Conservation (phyloP, 148 eudicot species). For the Rhododendron simsii region DNA sequence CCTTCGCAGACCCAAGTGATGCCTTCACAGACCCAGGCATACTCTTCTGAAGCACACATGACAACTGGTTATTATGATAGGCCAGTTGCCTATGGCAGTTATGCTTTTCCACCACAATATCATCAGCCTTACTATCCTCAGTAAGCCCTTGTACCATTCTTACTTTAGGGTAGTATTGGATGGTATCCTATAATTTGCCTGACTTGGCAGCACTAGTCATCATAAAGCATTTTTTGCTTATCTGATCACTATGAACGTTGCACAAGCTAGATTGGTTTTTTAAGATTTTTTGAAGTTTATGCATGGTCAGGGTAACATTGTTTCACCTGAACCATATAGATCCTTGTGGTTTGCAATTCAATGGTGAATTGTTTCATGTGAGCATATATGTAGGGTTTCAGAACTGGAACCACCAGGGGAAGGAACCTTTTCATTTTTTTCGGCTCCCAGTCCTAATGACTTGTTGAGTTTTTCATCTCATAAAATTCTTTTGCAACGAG, state of each 20-base stretch:
- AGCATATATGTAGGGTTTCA: neutral
- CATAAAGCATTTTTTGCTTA: neutral
- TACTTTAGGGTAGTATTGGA: neutral
- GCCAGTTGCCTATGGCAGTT: conserved; percentile 24
- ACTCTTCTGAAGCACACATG: conserved; percentile 14
- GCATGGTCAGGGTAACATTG: neutral
- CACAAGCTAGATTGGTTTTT: neutral
- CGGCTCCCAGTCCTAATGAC: neutral
- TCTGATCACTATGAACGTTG: neutral
- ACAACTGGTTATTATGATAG: conserved; percentile 23
- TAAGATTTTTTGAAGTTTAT: neutral
- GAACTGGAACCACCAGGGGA: conserved; percentile 2
- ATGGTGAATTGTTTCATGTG: conserved; percentile 4
- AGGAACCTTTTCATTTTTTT: neutral
- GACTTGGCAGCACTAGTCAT: neutral
- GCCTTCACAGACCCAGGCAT: conserved; percentile 10
- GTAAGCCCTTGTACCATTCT: conserved; percentile 10
- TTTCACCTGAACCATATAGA: neutral
- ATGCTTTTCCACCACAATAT: conserved; percentile 26
- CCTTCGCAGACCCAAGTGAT: conserved; percentile 10
- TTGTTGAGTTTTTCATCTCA: neutral
- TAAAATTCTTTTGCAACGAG: neutral
- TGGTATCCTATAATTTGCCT: conserved; percentile 2
- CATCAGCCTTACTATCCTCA: conserved; percentile 32
- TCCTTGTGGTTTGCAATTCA: neutral